These are phyloP conservation scores for Trametes hirsuta DNA, from an alignment of 1,284 basidiomycete genomes.

Conservation along the genomic window DNA sequence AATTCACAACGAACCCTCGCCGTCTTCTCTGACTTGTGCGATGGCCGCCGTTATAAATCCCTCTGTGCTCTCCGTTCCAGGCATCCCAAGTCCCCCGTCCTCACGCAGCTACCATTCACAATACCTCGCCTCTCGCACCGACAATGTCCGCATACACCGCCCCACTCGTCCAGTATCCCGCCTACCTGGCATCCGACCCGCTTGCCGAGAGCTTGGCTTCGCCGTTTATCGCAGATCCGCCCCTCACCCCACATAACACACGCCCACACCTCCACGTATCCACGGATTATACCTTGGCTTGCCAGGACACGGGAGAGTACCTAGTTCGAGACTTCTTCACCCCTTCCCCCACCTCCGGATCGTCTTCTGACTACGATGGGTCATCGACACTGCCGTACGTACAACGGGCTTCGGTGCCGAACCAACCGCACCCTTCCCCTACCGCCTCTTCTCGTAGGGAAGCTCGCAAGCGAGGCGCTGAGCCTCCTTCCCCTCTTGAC, in stretches of 20 bases:
- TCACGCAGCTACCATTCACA: neutral
- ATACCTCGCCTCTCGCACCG: neutral
- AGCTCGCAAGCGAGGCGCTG: neutral
- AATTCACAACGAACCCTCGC: slow-evolving; percentile 9
- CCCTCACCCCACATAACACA: neutral
- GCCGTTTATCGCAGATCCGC: neutral
- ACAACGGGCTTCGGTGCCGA: neutral
- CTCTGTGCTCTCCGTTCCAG: neutral
- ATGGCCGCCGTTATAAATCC: neutral
- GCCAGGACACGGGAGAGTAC: slow-evolving; percentile 9
- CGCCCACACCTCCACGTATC: slow-evolving; percentile 18
- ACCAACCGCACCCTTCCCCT: neutral
- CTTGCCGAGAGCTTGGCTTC: neutral
- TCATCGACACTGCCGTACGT: slow-evolving; percentile 2
- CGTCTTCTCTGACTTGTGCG: neutral
- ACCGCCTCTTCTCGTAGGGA: slow-evolving; percentile 6
- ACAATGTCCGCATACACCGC: slow-evolving; percentile 3
- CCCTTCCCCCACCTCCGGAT: slow-evolving; percentile 16
- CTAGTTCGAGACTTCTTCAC: slow-evolving; percentile 21
- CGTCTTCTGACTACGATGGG: neutral
- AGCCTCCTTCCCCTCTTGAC: slow-evolving; percentile 6
- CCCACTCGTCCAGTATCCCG: neutral
- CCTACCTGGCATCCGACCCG: neutral
- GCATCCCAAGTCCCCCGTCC: neutral
- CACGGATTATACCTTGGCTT: slow-evolving; percentile 1